Evolutionary conservation across 1,139 yeast species (phyloP).

Genomic region (Nakaseomyces delphensis): DNA sequence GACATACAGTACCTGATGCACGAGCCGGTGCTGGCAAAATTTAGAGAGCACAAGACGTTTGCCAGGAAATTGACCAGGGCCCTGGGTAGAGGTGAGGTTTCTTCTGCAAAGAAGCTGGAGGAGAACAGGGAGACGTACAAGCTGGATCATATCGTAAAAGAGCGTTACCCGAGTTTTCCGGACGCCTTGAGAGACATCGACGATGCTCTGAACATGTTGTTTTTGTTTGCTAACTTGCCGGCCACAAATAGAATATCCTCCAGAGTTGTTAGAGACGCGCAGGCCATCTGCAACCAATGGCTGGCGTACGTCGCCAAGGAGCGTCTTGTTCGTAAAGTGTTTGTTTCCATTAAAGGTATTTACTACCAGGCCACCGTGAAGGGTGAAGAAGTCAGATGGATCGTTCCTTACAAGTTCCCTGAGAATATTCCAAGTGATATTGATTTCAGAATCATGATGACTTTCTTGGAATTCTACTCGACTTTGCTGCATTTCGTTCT

Average conservation of each 20-base stretch:
- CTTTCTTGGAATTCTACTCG: conserved; percentile 91
- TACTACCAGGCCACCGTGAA: conserved; percentile 84
- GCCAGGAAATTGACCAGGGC: conserved; percentile 86
- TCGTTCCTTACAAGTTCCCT: conserved; percentile 94
- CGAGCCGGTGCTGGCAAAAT: conserved; percentile 86
- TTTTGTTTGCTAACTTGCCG: conserved; percentile 89
- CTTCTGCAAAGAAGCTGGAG: conserved; percentile 81
- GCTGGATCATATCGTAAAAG: conserved; percentile 84
- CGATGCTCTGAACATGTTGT: conserved; percentile 92
- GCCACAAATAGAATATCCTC: conserved; percentile 79
- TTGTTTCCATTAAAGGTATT: conserved; percentile 94
- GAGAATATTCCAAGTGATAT: conserved; percentile 90
- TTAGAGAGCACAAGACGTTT: conserved; percentile 92
- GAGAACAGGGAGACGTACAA: conserved; percentile 74
- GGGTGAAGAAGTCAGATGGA: conserved; percentile 94
- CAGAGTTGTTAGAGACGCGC: conserved; percentile 78
- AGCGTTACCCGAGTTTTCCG: conserved; percentile 86
- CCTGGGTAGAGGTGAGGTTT: conserved; percentile 83
- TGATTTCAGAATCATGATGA: conserved; percentile 94
- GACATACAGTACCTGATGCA: conserved; percentile 92
- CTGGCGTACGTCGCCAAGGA: conserved; percentile 86
- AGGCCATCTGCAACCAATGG: conserved; percentile 86
- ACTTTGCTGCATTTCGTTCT: conserved; percentile 83
- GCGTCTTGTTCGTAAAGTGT: conserved; percentile 73
- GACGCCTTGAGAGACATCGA: conserved; percentile 92